phyloP scores from a whole-genome alignment of 441 rosid genomes.

The Croton setiger region DNA sequence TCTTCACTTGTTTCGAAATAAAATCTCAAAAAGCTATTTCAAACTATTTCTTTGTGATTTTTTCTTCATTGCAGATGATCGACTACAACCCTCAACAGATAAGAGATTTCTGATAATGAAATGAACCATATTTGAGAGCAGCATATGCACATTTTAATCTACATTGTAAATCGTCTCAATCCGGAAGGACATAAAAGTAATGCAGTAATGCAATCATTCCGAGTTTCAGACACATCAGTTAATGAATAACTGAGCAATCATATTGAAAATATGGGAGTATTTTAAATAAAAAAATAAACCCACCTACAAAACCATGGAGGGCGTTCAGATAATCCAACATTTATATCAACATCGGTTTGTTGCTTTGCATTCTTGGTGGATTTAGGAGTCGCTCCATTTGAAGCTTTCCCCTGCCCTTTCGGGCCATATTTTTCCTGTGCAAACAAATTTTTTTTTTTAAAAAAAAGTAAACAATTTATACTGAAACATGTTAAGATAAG shows the following conservation, averaged over 20 bases:
- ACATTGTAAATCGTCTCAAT: no score
- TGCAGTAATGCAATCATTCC: no score
- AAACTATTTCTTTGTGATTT: no score
- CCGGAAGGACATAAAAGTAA: no score
- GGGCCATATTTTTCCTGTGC: slow-evolving; percentile 97
- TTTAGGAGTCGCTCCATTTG: slow-evolving; percentile 60
- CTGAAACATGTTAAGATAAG: background rate
- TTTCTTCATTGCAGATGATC: no score
- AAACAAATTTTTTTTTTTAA: no score
- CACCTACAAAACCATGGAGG: slow-evolving; percentile 99
- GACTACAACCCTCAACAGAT: no score
- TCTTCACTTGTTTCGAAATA: no score
- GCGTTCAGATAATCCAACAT: slow-evolving; percentile 69
- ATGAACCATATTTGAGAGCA: no score
- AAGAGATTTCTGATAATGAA: no score
- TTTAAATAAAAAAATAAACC: slow-evolving; percentile 5
- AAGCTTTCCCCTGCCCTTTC: slow-evolving; percentile 57
- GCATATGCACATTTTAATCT: no score
- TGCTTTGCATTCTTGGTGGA: slow-evolving; percentile 49
- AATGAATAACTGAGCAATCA: background rate
- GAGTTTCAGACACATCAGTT: background rate
- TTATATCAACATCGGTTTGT: slow-evolving; percentile 60
- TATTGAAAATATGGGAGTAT: background rate
- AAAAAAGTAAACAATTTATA: background rate
- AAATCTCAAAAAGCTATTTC: no score